Percentiles rank a stretch among this genome's conserved stretches.
These are phyloP conservation scores for Chloranthus sessilifolius DNA, from an alignment of 164 flowering plant species.

Conservation along the genomic window DNA sequence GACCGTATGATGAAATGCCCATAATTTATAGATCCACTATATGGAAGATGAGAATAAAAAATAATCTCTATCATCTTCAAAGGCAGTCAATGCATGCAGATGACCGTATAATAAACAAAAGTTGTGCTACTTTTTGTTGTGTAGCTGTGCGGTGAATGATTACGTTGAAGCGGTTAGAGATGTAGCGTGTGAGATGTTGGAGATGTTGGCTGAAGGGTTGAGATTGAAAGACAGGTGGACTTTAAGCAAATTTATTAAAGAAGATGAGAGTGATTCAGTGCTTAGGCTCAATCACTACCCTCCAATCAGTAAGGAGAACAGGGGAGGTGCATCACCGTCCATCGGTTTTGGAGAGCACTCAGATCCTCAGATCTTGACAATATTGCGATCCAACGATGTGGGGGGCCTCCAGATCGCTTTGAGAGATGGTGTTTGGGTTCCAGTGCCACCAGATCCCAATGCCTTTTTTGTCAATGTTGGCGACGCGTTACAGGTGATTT, in stretches of 20 bases:
- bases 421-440: conserved; percentile 50
- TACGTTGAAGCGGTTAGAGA: conserved; percentile 43
- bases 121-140: too few relatives aligned
- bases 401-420: conserved; percentile 50
- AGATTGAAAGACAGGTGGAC: conserved; percentile 34
- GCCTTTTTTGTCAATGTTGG: conserved; percentile 62
- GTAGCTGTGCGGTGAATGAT: conserved; percentile 50
- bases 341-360: conserved; percentile 73
- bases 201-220: conserved; percentile 55
- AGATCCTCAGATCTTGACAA: conserved; percentile 66
- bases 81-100: too few relatives aligned
- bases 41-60: too few relatives aligned
- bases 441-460: conserved; percentile 52
- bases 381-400: conserved; percentile 59
- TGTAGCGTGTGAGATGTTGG: conserved; percentile 57
- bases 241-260: conserved; percentile 55
- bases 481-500: conserved; percentile 59
- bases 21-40: too few relatives aligned
- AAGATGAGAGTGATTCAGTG: conserved; percentile 58
- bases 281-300: conserved; percentile 88
- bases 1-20: too few relatives aligned
- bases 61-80: too few relatives aligned
- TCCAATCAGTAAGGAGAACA: background rate
- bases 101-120: too few relatives aligned
- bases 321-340: background rate